Percentiles rank a stretch among this genome's conserved stretches.
Evolutionary conservation across 257 asterid genomes (phyloP).

Genomic region (Verbena officinalis): DNA sequence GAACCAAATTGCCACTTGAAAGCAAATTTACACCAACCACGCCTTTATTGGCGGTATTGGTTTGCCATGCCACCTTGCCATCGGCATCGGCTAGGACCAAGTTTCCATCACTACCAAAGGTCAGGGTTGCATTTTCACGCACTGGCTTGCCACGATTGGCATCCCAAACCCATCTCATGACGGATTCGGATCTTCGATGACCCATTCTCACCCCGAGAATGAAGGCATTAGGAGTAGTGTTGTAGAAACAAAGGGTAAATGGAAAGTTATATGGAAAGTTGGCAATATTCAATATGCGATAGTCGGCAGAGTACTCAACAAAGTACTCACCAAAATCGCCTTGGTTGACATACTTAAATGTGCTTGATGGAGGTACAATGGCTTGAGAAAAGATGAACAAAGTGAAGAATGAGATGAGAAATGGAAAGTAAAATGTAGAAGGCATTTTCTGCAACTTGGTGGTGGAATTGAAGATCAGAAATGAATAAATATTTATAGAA

Average conservation of each 20-base stretch:
- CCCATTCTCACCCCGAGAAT: constrained; percentile 32
- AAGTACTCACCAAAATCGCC: constrained; percentile 33
- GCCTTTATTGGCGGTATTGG: constrained; percentile 28
- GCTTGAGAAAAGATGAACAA: constrained; percentile 26
- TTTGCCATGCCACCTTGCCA: constrained; percentile 38
- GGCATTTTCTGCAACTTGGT: neutral
- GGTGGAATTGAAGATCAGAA: neutral
- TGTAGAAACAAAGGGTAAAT: constrained; percentile 37
- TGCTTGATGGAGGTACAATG: constrained; percentile 36
- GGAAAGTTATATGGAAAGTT: constrained; percentile 14
- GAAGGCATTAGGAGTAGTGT: constrained; percentile 36
- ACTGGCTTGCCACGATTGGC: constrained; percentile 39
- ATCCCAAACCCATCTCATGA: constrained; percentile 40
- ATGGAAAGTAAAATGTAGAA: neutral
- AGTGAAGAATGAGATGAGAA: constrained; percentile 9
- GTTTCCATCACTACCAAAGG: neutral
- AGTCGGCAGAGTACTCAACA: constrained; percentile 32
- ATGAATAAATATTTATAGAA: constrained; percentile 1
- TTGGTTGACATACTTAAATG: constrained; percentile 34
- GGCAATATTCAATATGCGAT: constrained; percentile 17
- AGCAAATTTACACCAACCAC: constrained; percentile 36
- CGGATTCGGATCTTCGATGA: constrained; percentile 23
- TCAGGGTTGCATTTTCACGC: constrained; percentile 33
- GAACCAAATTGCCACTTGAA: constrained; percentile 40
- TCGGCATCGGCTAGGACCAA: constrained; percentile 33